Base-by-base conservation (phyloP, 73 alveolate species). In the Stentor roeselii region DNA sequence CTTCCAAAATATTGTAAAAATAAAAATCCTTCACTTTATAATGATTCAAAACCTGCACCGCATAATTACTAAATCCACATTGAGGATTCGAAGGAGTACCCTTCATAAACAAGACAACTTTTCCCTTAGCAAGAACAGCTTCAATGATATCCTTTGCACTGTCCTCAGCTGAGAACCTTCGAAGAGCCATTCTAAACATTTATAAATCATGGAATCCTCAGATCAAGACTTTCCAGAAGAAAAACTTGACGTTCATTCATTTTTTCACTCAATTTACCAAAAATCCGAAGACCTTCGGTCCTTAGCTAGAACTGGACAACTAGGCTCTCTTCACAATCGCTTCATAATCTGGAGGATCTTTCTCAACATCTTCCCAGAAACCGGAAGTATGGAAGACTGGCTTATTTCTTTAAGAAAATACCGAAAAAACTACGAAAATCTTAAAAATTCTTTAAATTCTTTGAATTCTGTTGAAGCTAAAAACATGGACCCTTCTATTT, bases 41-140 rank as follows among this genome's bases (percentile, higher is more conserved):
- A 39, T 76, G 39, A 60, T 90, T 90, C 36, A 90, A 50, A 3
- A 85, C 89, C 39, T 88, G 88, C 32, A 82, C 78, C 3, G 84
- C 93, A 42, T 90, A 90, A 83, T 88, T 88, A 80, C 90, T 78
- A 80, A 90, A 90, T n/a, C 96, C 96, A 80, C 96, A 90, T 74
- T 90, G 86, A 32, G 96, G 96, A 86, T 75, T 67, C 82, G 76
- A 75, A 27, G 92, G 92, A 60, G 61, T 88, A 1, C 96, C 96
- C 50, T 90, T 90, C 96, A 90, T 90, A 86, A 90, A 90, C 31
- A 90, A 85, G 41, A 87, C 91, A 3, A 90, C 92, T 27, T 84
- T 84, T 50, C 86, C 78, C 11, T 76, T 84, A 15, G 75, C 37
- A n/a, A 76, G 80, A 15, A 39, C 39, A 14, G 31, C 75, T 14